Conservation (phyloP, 768 basidiomycete species). For the Leucosporidium scottii region DNA sequence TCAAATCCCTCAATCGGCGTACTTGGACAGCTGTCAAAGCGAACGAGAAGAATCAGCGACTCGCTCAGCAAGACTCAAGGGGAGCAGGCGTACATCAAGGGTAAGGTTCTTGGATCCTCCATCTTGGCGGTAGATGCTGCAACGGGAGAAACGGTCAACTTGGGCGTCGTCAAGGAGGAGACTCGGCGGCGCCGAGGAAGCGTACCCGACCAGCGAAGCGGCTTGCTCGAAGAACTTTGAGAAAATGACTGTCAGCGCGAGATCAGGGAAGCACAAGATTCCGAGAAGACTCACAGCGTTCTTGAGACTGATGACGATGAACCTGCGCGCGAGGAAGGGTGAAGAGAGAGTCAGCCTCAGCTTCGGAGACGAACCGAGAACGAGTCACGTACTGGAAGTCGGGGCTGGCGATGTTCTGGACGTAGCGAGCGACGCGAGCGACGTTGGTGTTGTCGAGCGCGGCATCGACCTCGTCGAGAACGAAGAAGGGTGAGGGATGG, state of each 20-base stretch:
- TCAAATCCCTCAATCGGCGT: no score
- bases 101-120: slow-evolving; percentile 60
- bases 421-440: slow-evolving; percentile 88
- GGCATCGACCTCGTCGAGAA: slow-evolving; percentile 96
- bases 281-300: slow-evolving; percentile 60
- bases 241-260: background rate
- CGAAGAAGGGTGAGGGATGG: slow-evolving; percentile 95
- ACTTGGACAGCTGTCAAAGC: background rate
- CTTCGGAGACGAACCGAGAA: background rate
- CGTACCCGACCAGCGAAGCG: background rate
- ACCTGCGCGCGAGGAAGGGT: slow-evolving; percentile 41
- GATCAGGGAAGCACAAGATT: slow-evolving; percentile 56
- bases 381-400: slow-evolving; percentile 21
- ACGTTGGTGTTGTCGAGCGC: slow-evolving; percentile 99
- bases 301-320: slow-evolving; percentile 95
- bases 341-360: background rate
- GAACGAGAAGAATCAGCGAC: background rate
- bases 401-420: slow-evolving; percentile 63
- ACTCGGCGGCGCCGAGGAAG: background rate
- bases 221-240: background rate
- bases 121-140: slow-evolving; percentile 32
- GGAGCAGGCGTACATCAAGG: slow-evolving; percentile 58
- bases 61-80: background rate
- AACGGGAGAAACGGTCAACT: background rate
- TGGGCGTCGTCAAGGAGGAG: no score